Conservation (phyloP, 352 stramenopile genomes). For the Phytophthora ramorum region DNA sequence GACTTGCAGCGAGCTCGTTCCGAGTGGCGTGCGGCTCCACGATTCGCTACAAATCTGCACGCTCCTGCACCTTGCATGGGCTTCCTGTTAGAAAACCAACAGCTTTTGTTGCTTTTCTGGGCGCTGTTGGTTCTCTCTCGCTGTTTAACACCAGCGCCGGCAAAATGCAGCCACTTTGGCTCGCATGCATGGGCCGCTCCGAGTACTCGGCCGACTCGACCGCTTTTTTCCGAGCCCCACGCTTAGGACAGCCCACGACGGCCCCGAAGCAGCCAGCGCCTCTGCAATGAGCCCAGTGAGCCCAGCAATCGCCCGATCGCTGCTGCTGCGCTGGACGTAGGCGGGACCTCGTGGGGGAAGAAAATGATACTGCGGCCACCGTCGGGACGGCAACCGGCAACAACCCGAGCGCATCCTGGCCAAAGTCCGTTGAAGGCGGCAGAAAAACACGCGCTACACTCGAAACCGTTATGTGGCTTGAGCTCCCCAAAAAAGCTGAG, state of each 20-base stretch:
- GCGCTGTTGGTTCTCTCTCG: conserved; percentile 36
- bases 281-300: not conserved
- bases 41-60: not conserved
- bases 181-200: not conserved
- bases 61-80: conserved; percentile 26
- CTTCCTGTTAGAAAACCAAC: conserved; percentile 33
- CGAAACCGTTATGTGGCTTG: not conserved
- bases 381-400: conserved; percentile 11
- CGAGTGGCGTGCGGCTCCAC: not conserved
- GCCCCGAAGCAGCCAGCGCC: conserved; percentile 2
- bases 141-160: conserved; percentile 29
- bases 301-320: conserved; percentile 26
- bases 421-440: not conserved
- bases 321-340: conserved; percentile 28
- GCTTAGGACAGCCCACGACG: not conserved
- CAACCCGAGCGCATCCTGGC: not conserved
- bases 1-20: conserved; percentile 5
- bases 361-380: conserved; percentile 17
- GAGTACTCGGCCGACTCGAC: not conserved
- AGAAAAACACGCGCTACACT: conserved; percentile 19
- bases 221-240: not conserved
- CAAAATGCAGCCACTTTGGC: conserved; percentile 3
- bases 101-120: conserved; percentile 37
- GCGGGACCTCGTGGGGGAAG: conserved; percentile 17
- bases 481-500: not conserved